These are phyloP conservation scores for Chrysosporium keratinophilum DNA, from an alignment of 2,329 filamentous ascomycete genomes.

Conservation along the genomic window DNA sequence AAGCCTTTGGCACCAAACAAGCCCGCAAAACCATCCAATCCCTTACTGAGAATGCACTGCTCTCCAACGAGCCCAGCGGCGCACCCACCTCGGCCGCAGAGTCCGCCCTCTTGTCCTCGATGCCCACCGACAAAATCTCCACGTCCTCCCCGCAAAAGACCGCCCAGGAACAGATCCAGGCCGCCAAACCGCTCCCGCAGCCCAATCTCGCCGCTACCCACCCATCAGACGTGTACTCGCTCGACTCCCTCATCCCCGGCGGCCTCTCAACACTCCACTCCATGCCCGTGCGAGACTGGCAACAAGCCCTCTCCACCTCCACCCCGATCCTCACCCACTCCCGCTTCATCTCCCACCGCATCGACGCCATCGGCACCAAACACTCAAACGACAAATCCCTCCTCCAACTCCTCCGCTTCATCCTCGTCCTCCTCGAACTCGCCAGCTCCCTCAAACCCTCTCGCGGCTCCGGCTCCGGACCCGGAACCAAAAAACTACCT, in stretches of 20 bases:
- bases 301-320: constrained; percentile 28
- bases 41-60: constrained; percentile 39
- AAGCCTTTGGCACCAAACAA: constrained; percentile 43
- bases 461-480: constrained; percentile 21
- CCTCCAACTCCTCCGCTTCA: constrained; percentile 37
- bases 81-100: constrained; percentile 26
- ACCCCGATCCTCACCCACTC: constrained; percentile 32
- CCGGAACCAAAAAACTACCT: constrained; percentile 33
- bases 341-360: constrained; percentile 37
- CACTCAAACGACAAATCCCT: constrained; percentile 33
- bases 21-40: constrained; percentile 41
- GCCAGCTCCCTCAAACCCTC: constrained; percentile 26
- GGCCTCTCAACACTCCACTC: constrained; percentile 33
- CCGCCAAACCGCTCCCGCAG: constrained; percentile 37
- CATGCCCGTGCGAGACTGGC: constrained; percentile 38
- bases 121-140: constrained; percentile 28
- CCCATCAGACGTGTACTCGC: constrained; percentile 38
- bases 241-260: constrained; percentile 35
- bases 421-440: constrained; percentile 37
- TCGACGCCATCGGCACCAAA: constrained; percentile 31
- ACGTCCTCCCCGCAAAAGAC: constrained; percentile 26
- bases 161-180: constrained; percentile 35
- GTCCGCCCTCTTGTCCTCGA: constrained; percentile 35
- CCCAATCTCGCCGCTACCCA: constrained; percentile 36
- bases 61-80: constrained; percentile 32